These are phyloP conservation scores for Russula olivacea DNA, from an alignment of 768 basidiomycete genomes.

Conservation along the genomic window DNA sequence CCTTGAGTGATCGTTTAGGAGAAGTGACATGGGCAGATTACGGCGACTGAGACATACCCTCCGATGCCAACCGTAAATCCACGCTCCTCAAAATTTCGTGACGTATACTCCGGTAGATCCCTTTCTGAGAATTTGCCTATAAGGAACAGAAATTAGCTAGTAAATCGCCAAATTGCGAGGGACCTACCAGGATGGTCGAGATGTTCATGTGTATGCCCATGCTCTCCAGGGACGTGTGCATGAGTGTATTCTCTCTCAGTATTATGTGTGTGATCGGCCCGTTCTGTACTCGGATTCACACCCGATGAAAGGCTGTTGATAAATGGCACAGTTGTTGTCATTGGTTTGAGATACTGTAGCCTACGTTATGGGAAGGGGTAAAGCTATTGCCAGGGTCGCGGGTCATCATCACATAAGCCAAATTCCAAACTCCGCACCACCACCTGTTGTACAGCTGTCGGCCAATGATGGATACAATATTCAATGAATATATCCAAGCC, in stretches of 20 bases:
- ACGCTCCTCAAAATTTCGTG: slow-evolving; percentile 82
- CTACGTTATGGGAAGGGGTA: too few relatives aligned
- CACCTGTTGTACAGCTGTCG: too few relatives aligned
- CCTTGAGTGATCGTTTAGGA: slow-evolving; percentile 37
- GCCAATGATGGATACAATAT: too few relatives aligned
- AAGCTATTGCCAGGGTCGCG: too few relatives aligned
- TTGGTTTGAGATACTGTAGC: neutral
- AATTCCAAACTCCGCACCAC: too few relatives aligned
- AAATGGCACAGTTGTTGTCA: slow-evolving; percentile 61
- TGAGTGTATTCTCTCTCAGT: slow-evolving; percentile 40
- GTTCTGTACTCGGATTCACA: slow-evolving; percentile 29
- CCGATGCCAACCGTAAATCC: slow-evolving; percentile 98
- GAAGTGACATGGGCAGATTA: neutral
- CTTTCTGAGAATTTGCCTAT: slow-evolving; percentile 88
- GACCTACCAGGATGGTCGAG: slow-evolving; percentile 77
- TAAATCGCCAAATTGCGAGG: neutral
- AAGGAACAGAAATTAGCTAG: neutral
- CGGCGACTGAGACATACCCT: slow-evolving; percentile 52
- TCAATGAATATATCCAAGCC: too few relatives aligned
- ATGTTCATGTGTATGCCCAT: slow-evolving; percentile 94
- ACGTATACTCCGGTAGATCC: slow-evolving; percentile 83
- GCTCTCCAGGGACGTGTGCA: slow-evolving; percentile 57
- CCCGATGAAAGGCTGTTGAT: slow-evolving; percentile 56
- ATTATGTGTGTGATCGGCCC: slow-evolving; percentile 50
- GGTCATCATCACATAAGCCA: too few relatives aligned